Conservation (phyloP, 2,329 filamentous ascomycete species). For the Cladosporium sp. region DNA sequence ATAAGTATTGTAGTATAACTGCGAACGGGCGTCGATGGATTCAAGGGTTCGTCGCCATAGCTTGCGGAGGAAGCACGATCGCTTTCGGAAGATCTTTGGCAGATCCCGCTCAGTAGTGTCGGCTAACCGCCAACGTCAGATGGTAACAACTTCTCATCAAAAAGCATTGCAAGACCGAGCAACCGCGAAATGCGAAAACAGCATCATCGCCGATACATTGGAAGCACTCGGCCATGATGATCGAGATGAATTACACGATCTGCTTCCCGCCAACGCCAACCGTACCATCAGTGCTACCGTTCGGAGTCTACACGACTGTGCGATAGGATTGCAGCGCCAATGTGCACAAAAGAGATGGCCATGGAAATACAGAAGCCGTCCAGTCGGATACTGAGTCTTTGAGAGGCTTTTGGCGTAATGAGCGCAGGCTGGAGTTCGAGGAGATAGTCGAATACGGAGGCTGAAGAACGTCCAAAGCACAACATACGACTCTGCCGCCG, state of each 20-base stretch:
- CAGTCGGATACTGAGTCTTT: too few species aligned
- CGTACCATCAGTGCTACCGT: background rate
- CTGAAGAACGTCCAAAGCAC: too few species aligned
- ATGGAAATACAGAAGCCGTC: background rate
- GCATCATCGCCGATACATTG: conserved; percentile 7
- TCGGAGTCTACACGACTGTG: background rate
- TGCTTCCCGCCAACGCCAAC: background rate
- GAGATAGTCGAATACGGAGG: too few species aligned
- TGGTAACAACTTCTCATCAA: background rate
- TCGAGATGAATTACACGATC: background rate
- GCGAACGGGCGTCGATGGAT: too few species aligned
- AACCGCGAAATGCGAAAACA: background rate
- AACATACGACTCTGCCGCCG: too few species aligned
- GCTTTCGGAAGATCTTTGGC: background rate
- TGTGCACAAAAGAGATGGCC: conserved; percentile 11
- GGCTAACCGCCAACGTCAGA: background rate
- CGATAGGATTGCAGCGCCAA: background rate
- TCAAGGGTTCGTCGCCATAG: background rate
- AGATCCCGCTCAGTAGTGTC: too few species aligned
- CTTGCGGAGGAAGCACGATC: background rate
- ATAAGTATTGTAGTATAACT: too few species aligned
- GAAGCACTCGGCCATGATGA: background rate
- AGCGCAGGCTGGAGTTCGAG: too few species aligned
- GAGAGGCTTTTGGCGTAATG: too few species aligned
- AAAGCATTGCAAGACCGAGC: background rate